Percentiles rank a stretch among this genome's conserved stretches.
These are phyloP conservation scores for Carex scoparia DNA, from an alignment of 176 grass and related monocot genomes.

Conservation along the genomic window DNA sequence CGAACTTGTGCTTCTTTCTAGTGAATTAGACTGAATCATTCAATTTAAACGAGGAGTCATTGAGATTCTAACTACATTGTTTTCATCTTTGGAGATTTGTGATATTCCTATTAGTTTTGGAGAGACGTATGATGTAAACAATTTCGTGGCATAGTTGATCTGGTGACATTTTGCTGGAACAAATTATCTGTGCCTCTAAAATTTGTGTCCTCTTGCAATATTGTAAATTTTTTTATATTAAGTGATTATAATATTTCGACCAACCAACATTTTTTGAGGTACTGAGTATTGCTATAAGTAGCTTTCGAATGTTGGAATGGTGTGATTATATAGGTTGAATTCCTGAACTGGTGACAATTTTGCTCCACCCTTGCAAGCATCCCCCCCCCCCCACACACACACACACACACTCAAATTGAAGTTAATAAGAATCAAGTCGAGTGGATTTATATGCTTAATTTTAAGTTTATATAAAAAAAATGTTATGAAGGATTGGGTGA, in stretches of 20 bases:
- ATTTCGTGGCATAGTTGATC: too few relatives aligned
- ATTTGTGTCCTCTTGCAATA: neutral
- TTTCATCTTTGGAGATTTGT: neutral
- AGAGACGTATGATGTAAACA: too few relatives aligned
- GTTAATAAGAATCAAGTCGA: neutral
- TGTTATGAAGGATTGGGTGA: neutral
- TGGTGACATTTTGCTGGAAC: too few relatives aligned
- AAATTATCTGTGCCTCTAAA: too few relatives aligned
- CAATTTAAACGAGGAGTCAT: too few relatives aligned
- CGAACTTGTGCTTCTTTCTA: too few relatives aligned
- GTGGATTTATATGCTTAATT: neutral
- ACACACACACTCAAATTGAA: neutral
- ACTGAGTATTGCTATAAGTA: neutral
- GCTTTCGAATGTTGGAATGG: neutral
- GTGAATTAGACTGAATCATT: too few relatives aligned
- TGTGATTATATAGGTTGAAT: neutral
- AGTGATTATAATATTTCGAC: neutral
- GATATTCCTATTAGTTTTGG: neutral
- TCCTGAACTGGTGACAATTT: neutral
- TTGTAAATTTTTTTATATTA: neutral
- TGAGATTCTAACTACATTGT: neutral
- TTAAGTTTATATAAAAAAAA: neutral
- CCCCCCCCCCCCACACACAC: too few relatives aligned
- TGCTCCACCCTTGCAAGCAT: neutral
- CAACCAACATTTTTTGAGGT: neutral